phyloP scores from a whole-genome alignment of 805 yeast species.

The Nakazawaea ishiwadae region DNA sequence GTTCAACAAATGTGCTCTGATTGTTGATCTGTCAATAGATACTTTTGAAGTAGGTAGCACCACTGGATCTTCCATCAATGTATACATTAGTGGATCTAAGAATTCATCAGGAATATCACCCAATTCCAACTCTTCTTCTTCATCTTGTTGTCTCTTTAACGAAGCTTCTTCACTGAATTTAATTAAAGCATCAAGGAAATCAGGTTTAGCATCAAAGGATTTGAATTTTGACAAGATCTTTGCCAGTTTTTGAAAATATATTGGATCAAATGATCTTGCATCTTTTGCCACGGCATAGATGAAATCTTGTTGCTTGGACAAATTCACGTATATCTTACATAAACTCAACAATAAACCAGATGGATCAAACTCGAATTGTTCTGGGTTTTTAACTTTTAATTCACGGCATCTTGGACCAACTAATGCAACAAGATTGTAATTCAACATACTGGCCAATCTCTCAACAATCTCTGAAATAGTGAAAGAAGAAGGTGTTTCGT shows the following conservation, averaged over 20 bases:
- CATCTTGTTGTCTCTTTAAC: constrained; percentile 52
- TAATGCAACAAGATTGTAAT: constrained; percentile 85
- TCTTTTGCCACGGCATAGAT: constrained; percentile 82
- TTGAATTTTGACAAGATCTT: constrained; percentile 52
- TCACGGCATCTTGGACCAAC: constrained; percentile 95
- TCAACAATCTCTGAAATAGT: constrained; percentile 87
- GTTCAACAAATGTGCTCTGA: constrained; percentile 87
- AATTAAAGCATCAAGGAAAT: constrained; percentile 44
- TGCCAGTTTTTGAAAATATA: constrained; percentile 66
- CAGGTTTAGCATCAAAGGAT: constrained; percentile 46
- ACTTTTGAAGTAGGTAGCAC: constrained; percentile 84
- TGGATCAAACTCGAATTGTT: constrained; percentile 80
- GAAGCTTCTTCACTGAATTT: constrained; percentile 67
- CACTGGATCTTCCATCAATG: constrained; percentile 95
- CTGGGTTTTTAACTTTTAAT: constrained; percentile 80
- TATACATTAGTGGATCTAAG: constrained; percentile 94
- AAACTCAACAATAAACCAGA: constrained; percentile 62
- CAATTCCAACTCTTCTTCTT: constrained; percentile 78
- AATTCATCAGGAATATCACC: constrained; percentile 97
- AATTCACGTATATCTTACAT: constrained; percentile 70
- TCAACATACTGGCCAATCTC: constrained; percentile 91
- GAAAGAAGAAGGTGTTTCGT: constrained; percentile 83
- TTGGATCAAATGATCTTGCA: constrained; percentile 77
- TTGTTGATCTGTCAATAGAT: constrained; percentile 83
- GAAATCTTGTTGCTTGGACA: constrained; percentile 61